Conservation (phyloP, 805 yeast genomes). For the Zygosaccharomyces kombuchaensis region DNA sequence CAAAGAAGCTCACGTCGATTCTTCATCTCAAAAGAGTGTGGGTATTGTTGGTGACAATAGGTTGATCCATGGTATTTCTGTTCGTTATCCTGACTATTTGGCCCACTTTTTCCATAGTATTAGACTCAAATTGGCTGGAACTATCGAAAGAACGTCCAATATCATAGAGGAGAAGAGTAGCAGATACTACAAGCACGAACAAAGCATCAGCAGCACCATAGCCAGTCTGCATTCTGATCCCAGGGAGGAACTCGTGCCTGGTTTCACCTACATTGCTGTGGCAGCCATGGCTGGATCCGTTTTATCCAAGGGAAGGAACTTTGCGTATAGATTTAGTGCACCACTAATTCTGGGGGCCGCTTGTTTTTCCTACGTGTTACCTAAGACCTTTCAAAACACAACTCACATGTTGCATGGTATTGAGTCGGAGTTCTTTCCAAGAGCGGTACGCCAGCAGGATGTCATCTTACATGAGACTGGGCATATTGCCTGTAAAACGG, state of each 20-base stretch:
- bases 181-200: conserved; percentile 45
- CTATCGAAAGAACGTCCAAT: conserved; percentile 20
- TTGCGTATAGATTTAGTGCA: conserved; percentile 43
- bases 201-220: conserved; percentile 47
- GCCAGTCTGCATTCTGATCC: conserved; percentile 49
- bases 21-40: conserved; percentile 8
- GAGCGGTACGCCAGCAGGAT: conserved; percentile 25
- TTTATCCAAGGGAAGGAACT: conserved; percentile 49
- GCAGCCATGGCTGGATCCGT: conserved; percentile 60
- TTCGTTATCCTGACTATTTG: conserved; percentile 26
- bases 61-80: conserved; percentile 28
- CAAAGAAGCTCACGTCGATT: conserved; percentile 14
- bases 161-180: conserved; percentile 43
- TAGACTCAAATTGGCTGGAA: conserved; percentile 15
- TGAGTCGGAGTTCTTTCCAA: conserved; percentile 40
- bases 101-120: conserved; percentile 14
- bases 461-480: conserved; percentile 13
- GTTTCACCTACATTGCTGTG: conserved; percentile 48
- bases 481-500: conserved; percentile 4
- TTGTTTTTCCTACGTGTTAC: conserved; percentile 53
- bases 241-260: conserved; percentile 54
- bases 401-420: conserved; percentile 43
- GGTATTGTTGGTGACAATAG: conserved; percentile 21
- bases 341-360: conserved; percentile 51
- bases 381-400: conserved; percentile 52